Conservation (phyloP, 208 protist genomes). For the Tritrichomonas musculus region DNA sequence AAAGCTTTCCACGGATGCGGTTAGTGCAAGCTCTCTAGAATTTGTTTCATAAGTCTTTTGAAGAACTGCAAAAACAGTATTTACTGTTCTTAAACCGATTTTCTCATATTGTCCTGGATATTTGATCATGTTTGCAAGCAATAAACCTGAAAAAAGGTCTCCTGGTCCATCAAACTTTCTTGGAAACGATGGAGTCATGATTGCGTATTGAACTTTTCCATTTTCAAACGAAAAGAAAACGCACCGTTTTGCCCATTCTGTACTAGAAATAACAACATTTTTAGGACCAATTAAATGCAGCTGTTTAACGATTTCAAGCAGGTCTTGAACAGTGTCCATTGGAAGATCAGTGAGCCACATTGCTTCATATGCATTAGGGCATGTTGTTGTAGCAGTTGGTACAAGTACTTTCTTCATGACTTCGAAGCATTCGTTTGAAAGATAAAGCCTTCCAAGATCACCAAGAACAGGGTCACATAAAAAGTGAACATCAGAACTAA, state of each 20-base stretch:
- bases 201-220: not conserved
- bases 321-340: not conserved
- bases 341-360: not conserved
- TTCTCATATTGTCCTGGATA: not conserved
- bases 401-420: not conserved
- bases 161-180: not conserved
- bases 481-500: not conserved
- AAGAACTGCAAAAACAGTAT: not conserved
- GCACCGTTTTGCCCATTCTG: not conserved
- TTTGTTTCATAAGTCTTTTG: not conserved
- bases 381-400: not conserved
- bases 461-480: constrained; percentile 10
- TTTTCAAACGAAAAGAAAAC: constrained; percentile 12
- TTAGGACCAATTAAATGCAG: not conserved
- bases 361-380: not conserved
- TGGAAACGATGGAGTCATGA: not conserved
- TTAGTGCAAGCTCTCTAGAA: not conserved
- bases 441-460: not conserved
- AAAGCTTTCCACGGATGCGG: not conserved
- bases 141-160: not conserved
- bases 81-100: not conserved
- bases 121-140: not conserved
- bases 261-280: not conserved
- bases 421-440: not conserved
- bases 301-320: not conserved